Conservation (phyloP, 768 basidiomycete species). For the Dentipellis fragilis region DNA sequence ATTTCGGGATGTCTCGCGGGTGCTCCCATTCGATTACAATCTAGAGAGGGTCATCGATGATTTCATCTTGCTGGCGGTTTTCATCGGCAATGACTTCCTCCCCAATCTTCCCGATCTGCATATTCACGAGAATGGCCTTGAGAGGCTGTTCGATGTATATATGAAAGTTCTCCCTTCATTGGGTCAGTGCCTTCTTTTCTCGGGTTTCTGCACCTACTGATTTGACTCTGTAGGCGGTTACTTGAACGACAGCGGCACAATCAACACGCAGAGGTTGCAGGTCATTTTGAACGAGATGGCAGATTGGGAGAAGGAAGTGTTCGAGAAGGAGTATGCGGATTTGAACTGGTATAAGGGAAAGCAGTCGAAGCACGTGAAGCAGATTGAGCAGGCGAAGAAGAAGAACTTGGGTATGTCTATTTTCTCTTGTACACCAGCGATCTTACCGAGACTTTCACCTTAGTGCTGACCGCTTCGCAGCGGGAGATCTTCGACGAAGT, state of each 20-base stretch:
- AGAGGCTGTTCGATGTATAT: constrained; percentile 90
- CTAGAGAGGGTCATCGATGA: constrained; percentile 96
- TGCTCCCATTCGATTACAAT: constrained; percentile 72
- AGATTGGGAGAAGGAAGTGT: constrained; percentile 80
- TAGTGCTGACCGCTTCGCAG: constrained; percentile 67
- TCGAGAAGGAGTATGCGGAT: constrained; percentile 87
- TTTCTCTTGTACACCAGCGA: neutral
- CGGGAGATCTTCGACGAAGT: constrained; percentile 72
- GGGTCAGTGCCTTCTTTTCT: constrained; percentile 28
- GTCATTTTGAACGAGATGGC: constrained; percentile 83
- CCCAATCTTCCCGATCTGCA: constrained; percentile 95
- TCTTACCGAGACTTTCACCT: constrained; percentile 1
- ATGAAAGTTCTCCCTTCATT: constrained; percentile 80
- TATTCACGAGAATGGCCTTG: constrained; percentile 94
- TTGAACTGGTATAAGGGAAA: constrained; percentile 92
- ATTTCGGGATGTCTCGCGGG: constrained; percentile 62
- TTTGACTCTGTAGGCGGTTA: constrained; percentile 62
- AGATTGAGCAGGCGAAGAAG: constrained; percentile 51
- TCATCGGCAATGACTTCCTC: constrained; percentile 96
- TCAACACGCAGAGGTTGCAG: constrained; percentile 74
- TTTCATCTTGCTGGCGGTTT: constrained; percentile 92
- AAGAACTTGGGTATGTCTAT: constrained; percentile 50
- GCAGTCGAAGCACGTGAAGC: constrained; percentile 62
- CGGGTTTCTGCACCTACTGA: neutral
- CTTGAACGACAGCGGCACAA: constrained; percentile 80